phyloP scores from a whole-genome alignment of 306 rosid genomes.

The Rosa chinensis region DNA sequence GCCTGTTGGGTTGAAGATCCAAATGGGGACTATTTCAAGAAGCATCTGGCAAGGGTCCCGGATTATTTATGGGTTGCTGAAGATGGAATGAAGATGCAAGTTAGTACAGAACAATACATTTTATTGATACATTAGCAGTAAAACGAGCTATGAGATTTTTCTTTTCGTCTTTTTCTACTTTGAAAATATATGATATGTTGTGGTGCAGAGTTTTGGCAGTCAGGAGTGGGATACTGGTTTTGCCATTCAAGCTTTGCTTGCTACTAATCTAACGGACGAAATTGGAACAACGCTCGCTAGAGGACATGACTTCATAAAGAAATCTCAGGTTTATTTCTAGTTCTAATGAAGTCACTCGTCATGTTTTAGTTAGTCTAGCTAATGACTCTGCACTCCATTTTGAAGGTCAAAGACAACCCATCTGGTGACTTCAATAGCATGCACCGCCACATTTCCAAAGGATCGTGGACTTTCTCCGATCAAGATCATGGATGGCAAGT shows the following conservation, averaged over 20 bases:
- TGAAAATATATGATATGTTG: not conserved
- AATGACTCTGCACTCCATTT: not conserved
- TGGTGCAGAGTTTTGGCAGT: constrained; percentile 60
- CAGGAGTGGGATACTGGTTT: constrained; percentile 70
- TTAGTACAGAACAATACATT: not conserved
- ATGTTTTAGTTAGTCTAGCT: too few relatives aligned
- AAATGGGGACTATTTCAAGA: constrained; percentile 61
- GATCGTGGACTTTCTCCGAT: constrained; percentile 79
- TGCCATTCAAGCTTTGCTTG: constrained; percentile 65
- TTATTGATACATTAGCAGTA: not conserved
- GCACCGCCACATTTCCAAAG: constrained; percentile 72
- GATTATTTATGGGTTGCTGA: constrained; percentile 74
- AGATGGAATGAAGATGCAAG: constrained; percentile 84
- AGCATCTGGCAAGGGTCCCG: constrained; percentile 67
- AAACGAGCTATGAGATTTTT: not conserved
- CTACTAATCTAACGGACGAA: constrained; percentile 46
- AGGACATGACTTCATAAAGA: constrained; percentile 65
- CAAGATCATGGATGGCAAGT: constrained; percentile 83
- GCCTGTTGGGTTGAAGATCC: constrained; percentile 86
- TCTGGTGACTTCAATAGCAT: constrained; percentile 56
- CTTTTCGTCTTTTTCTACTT: not conserved
- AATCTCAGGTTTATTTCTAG: constrained; percentile 49
- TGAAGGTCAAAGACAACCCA: constrained; percentile 63
- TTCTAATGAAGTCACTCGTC: not conserved
- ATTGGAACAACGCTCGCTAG: constrained; percentile 44